Conservation (phyloP, 176 grass and related monocot species). For the Juncus effusus region DNA sequence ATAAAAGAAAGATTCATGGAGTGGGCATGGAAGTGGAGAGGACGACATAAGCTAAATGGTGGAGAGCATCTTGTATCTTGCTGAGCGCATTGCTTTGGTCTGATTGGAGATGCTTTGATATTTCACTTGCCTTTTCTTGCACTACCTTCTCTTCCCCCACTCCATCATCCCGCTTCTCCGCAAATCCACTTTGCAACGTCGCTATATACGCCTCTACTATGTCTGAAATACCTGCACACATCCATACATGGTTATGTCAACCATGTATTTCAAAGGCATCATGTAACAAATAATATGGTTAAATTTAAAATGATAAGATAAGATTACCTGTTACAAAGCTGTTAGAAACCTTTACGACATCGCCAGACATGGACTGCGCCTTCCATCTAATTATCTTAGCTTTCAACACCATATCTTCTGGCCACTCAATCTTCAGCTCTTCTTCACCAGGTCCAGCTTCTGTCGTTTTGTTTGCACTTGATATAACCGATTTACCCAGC, state of each 20-base stretch:
- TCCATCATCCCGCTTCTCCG: constrained; percentile 36
- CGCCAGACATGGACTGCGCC: constrained; percentile 58
- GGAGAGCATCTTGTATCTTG: constrained; percentile 89
- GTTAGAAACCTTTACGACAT: constrained; percentile 68
- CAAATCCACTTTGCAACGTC: constrained; percentile 47
- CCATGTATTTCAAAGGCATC: neutral
- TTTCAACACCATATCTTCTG: constrained; percentile 75
- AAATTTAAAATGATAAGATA: constrained; percentile 13
- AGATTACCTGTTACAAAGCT: constrained; percentile 80
- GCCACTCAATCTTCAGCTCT: constrained; percentile 71
- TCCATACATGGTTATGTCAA: neutral
- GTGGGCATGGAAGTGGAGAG: constrained; percentile 76
- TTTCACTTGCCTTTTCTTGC: constrained; percentile 66
- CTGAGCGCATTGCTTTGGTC: constrained; percentile 57
- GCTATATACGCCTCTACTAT: constrained; percentile 68
- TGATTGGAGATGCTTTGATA: constrained; percentile 52
- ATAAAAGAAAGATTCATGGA: constrained; percentile 33
- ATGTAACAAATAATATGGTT: neutral
- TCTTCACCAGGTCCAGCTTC: constrained; percentile 51
- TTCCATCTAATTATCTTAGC: constrained; percentile 92
- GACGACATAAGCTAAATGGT: constrained; percentile 62
- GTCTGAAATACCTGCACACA: constrained; percentile 71
- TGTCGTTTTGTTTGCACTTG: constrained; percentile 52
- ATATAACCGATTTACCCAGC: constrained; percentile 83
- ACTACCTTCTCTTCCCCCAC: constrained; percentile 38